Conservation (phyloP, 768 basidiomycete genomes). For the Sporobolomyces roseus region DNA sequence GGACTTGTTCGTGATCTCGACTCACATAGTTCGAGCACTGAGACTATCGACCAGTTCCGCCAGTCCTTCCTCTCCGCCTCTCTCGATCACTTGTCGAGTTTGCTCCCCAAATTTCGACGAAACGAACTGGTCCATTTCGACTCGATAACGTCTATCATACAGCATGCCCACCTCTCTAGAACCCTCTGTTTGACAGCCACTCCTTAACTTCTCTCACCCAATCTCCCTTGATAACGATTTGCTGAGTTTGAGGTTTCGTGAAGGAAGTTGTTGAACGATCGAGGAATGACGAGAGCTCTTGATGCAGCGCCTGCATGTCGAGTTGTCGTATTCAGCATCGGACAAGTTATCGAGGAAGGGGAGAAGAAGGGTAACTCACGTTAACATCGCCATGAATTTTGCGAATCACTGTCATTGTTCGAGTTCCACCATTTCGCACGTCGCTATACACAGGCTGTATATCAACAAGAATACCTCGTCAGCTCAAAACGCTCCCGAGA, state of each 20-base stretch:
- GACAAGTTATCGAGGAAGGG: no score
- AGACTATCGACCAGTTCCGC: no score
- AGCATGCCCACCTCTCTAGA: constrained; percentile 9
- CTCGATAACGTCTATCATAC: no score
- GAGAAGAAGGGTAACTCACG: neutral
- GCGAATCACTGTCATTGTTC: constrained; percentile 12
- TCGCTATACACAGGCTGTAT: constrained; percentile 30
- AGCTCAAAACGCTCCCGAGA: neutral
- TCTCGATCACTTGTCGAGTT: no score
- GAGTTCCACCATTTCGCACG: constrained; percentile 5
- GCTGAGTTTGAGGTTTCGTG: constrained; percentile 20
- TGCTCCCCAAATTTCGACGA: no score
- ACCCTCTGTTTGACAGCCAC: constrained; percentile 24
- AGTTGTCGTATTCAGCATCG: no score
- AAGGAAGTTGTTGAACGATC: neutral
- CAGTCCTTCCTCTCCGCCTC: no score
- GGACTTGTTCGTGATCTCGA: no score
- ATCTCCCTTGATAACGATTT: constrained; percentile 31
- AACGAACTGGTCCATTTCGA: no score
- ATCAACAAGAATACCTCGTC: neutral
- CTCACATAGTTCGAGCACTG: no score
- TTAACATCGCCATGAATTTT: constrained; percentile 21
- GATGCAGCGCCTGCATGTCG: constrained; percentile 21
- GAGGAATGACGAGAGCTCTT: constrained; percentile 8
- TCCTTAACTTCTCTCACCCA: constrained; percentile 36